These are phyloP conservation scores for Thalassia testudinum DNA, from an alignment of 116 monocot species.

Conservation along the genomic window DNA sequence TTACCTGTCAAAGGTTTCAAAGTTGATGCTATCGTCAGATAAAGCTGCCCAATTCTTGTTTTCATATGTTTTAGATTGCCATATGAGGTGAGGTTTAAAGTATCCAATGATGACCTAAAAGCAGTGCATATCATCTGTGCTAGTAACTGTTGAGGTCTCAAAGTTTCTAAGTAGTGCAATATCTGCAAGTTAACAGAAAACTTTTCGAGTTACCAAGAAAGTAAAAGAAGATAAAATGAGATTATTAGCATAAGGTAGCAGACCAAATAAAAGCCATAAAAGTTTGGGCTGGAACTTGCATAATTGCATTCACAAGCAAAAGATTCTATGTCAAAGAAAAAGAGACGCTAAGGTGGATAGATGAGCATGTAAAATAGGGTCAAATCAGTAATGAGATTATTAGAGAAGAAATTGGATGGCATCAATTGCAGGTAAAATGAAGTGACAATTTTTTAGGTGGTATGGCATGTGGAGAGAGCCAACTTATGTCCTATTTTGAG, in stretches of 20 bases:
- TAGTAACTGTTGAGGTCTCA: constrained; percentile 68
- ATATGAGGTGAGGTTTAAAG: constrained; percentile 44
- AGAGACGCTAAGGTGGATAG: no score
- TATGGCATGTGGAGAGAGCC: no score
- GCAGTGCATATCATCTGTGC: constrained; percentile 85
- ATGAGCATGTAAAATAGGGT: no score
- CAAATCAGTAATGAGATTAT: no score
- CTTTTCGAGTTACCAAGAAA: no score
- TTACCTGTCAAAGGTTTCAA: constrained; percentile 66
- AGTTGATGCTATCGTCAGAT: constrained; percentile 46
- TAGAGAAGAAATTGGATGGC: no score
- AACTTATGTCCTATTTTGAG: no score
- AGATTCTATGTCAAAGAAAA: no score
- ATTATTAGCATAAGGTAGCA: background rate
- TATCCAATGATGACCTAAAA: constrained; percentile 71
- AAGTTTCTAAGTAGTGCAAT: constrained; percentile 87
- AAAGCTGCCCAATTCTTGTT: constrained; percentile 67
- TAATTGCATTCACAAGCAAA: no score
- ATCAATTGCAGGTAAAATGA: no score
- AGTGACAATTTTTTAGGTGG: no score
- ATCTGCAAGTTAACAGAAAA: constrained; percentile 24
- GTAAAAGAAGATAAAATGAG: background rate
- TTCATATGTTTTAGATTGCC: constrained; percentile 64
- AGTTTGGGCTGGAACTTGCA: no score
- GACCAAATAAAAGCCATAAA: background rate